phyloP scores from a whole-genome alignment of 2,329 filamentous ascomycete species.

The Scleromitrula shiraiana region DNA sequence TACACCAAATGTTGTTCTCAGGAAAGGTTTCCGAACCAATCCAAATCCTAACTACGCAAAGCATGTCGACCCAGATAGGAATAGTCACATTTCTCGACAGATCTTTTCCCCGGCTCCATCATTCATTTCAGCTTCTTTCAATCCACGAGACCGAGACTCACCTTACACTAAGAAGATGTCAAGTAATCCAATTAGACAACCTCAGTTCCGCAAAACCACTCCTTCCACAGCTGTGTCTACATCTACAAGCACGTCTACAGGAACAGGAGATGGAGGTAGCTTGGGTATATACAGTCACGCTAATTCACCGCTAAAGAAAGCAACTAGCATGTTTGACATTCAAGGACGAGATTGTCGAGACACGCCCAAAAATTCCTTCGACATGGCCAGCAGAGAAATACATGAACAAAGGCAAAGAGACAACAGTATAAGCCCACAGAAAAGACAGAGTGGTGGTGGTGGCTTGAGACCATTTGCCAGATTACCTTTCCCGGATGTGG shows the following conservation, averaged over 20 bases:
- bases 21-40: conserved; percentile 70
- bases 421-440: conserved; percentile 23
- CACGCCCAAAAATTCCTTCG: conserved; percentile 51
- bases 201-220: conserved; percentile 41
- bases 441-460: conserved; percentile 19
- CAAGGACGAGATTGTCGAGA: conserved; percentile 34
- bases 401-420: conserved; percentile 25
- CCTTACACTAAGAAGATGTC: conserved; percentile 30
- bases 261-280: conserved; percentile 59
- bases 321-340: conserved; percentile 54
- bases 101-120: conserved; percentile 29
- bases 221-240: conserved; percentile 23
- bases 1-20: conserved; percentile 54
- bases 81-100: conserved; percentile 22
- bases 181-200: conserved; percentile 42
- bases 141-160: conserved; percentile 32
- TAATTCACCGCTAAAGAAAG: conserved; percentile 76
- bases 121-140: conserved; percentile 28
- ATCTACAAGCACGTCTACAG: conserved; percentile 17
- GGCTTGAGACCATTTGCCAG: conserved; percentile 7
- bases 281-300: conserved; percentile 74
- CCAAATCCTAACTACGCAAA: conserved; percentile 74
- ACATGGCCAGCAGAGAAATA: conserved; percentile 43
- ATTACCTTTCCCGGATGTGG: conserved; percentile 12
- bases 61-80: conserved; percentile 61